These are phyloP conservation scores for Botrytis byssoidea DNA, from an alignment of 2,329 filamentous ascomycete species.

Conservation along the genomic window DNA sequence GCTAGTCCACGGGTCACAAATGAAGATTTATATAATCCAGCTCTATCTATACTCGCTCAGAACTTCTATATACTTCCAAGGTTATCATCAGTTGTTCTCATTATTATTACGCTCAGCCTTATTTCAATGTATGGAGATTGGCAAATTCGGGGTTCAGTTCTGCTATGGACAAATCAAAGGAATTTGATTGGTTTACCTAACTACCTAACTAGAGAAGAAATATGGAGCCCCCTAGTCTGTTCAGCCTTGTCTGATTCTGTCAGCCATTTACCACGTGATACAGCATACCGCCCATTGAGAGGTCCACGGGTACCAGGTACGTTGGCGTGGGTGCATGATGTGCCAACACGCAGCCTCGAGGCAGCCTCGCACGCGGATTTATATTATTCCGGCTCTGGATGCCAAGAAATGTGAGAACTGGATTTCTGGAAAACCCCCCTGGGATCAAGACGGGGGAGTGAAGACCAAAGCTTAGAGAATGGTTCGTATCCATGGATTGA, in stretches of 20 bases:
- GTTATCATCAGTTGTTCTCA: too few relatives aligned
- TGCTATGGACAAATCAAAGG: too few relatives aligned
- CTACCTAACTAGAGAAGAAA: too few relatives aligned
- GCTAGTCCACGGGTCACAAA: too few relatives aligned
- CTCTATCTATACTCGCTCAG: too few relatives aligned
- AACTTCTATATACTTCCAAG: too few relatives aligned
- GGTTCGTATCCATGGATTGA: neutral
- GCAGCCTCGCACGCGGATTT: neutral
- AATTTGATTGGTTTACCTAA: too few relatives aligned
- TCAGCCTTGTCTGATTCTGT: neutral
- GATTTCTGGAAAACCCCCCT: neutral
- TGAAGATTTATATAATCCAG: too few relatives aligned
- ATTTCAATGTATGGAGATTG: too few relatives aligned
- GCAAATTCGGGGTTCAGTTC: too few relatives aligned
- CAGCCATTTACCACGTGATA: neutral
- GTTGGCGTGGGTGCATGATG: neutral
- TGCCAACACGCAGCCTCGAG: neutral
- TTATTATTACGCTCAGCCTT: too few relatives aligned
- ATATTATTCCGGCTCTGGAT: neutral
- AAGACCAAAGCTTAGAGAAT: neutral
- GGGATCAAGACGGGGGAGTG: neutral
- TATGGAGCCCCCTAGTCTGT: neutral
- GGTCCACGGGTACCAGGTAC: neutral
- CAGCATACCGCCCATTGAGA: accelerated
- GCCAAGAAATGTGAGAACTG: slow-evolving; percentile 1